Conservation (phyloP, 768 basidiomycete genomes). For the Rhizopogon sp. region DNA sequence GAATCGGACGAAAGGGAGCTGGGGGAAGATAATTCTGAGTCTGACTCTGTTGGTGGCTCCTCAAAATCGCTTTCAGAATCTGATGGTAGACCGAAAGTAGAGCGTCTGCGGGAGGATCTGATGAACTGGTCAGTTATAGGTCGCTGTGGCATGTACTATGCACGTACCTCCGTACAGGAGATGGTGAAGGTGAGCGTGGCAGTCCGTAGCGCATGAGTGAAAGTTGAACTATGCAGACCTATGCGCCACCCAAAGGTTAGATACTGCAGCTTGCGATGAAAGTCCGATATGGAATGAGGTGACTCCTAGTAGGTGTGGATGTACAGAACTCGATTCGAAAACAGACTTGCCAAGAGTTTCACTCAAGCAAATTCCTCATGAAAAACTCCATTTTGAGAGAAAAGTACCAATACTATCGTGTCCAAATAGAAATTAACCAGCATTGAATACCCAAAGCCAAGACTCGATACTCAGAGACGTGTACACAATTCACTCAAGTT, state of each 20-base stretch:
- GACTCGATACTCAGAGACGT: too few relatives aligned
- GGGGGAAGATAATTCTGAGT: slow-evolving; percentile 17
- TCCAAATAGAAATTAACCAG: too few relatives aligned
- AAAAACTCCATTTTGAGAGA: too few relatives aligned
- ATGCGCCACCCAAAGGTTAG: neutral
- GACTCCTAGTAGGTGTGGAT: too few relatives aligned
- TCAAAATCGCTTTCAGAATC: slow-evolving; percentile 38
- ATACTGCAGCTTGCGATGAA: neutral
- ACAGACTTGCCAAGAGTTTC: neutral
- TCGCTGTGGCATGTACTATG: slow-evolving; percentile 9
- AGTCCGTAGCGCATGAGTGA: slow-evolving; percentile 47
- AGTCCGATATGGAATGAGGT: neutral
- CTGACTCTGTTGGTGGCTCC: slow-evolving; percentile 32
- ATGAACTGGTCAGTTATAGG: neutral
- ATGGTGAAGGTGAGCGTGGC: slow-evolving; percentile 47
- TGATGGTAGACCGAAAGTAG: slow-evolving; percentile 51
- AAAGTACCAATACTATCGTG: too few relatives aligned
- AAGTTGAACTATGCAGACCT: neutral
- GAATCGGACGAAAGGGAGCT: slow-evolving; percentile 33
- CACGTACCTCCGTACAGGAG: slow-evolving; percentile 37
- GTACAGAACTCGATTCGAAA: neutral
- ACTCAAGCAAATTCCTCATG: neutral
- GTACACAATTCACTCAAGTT: too few relatives aligned
- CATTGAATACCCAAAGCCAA: too few relatives aligned
- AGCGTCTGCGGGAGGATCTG: slow-evolving; percentile 27